Percentiles rank a stretch among this genome's conserved stretches.
Conservation (phyloP, 1,284 basidiomycete species). For the Phellinidium pouzarii region DNA sequence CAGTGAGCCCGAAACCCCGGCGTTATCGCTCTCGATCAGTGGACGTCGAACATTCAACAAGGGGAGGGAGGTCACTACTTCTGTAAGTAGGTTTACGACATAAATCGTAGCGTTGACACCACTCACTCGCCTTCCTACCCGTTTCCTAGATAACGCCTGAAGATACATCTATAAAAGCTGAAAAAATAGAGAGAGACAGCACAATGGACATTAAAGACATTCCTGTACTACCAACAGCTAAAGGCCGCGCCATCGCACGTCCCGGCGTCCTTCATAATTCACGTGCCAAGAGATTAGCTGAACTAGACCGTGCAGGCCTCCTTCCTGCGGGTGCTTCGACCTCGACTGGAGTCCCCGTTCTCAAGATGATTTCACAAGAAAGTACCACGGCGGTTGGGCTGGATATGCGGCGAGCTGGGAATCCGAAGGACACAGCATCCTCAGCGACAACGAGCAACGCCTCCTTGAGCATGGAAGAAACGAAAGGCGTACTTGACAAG, state of each 20-base stretch:
- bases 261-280: neutral
- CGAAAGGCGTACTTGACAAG: neutral
- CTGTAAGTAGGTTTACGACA: conserved; percentile 1
- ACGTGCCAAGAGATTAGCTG: neutral
- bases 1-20: neutral
- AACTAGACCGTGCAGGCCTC: neutral
- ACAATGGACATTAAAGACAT: neutral
- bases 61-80: conserved; percentile 32
- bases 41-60: conserved; percentile 38
- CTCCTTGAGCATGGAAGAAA: neutral
- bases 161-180: neutral
- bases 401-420: conserved; percentile 13
- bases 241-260: neutral
- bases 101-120: neutral
- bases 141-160: neutral
- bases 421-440: neutral
- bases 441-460: neutral
- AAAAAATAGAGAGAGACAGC: neutral
- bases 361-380: conserved; percentile 15
- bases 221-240: neutral
- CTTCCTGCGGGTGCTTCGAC: neutral
- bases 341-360: conserved; percentile 6
- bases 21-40: conserved; percentile 30
- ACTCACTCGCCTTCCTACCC: neutral
- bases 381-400: conserved; percentile 10